Conservation (phyloP, 2,329 filamentous ascomycete genomes). For the Onygena corvina region DNA sequence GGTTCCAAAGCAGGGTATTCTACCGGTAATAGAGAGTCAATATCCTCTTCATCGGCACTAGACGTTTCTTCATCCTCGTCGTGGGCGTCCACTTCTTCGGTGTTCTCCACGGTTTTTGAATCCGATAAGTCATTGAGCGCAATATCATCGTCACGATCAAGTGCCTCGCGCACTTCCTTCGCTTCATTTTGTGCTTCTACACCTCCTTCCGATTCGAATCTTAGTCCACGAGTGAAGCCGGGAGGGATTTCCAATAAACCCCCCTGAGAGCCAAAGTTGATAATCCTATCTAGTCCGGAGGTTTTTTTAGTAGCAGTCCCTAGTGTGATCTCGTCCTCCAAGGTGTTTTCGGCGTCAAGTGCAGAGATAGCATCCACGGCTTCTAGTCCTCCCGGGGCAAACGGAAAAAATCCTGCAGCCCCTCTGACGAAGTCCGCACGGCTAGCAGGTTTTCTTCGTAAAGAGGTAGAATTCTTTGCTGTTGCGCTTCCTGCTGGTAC, state of each 20-base stretch:
- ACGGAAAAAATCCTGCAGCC: constrained; percentile 85
- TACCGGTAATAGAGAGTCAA: constrained; percentile 77
- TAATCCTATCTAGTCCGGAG: constrained; percentile 63
- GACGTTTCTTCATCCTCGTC: constrained; percentile 21
- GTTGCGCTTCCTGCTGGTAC: constrained; percentile 79
- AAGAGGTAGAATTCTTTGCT: constrained; percentile 87
- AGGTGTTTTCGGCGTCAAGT: constrained; percentile 59
- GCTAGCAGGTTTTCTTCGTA: constrained; percentile 72
- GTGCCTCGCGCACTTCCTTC: constrained; percentile 55
- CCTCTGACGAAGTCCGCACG: constrained; percentile 86
- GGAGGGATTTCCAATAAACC: constrained; percentile 72
- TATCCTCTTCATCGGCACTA: constrained; percentile 40
- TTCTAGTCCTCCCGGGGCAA: constrained; percentile 81
- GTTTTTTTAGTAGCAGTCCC: constrained; percentile 26
- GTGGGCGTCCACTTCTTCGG: constrained; percentile 9
- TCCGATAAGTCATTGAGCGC: constrained; percentile 24
- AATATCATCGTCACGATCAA: constrained; percentile 36
- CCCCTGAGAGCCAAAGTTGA: constrained; percentile 65
- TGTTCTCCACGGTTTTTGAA: constrained; percentile 22
- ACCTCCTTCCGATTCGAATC: constrained; percentile 50
- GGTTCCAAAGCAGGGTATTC: constrained; percentile 89
- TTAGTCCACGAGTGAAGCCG: constrained; percentile 66
- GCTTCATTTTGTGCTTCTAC: constrained; percentile 45
- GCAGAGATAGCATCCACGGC: constrained; percentile 74
- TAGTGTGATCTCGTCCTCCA: constrained; percentile 39